A percentile compares a stretch with the other conserved stretches of the same genome.
Evolutionary conservation across 768 basidiomycete species (phyloP).

Genomic region (Tricholoma hemisulphureum): DNA sequence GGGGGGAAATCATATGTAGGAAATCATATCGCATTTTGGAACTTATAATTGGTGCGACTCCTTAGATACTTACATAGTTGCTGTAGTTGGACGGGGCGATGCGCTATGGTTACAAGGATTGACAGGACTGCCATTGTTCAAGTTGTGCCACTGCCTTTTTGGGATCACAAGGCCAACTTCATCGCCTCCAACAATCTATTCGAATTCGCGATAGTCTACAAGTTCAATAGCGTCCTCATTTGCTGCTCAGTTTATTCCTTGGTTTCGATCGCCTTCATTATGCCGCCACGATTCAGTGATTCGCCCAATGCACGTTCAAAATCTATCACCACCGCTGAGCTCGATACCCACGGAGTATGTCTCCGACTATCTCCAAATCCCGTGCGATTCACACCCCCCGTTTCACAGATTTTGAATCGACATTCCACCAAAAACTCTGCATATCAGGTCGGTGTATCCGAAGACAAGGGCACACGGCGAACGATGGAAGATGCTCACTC

Average conservation of each 20-base stretch:
- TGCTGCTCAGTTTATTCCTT: neutral
- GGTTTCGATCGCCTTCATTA: conserved; percentile 17
- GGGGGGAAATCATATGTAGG: no score
- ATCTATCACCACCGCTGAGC: conserved; percentile 73
- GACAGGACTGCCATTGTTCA: no score
- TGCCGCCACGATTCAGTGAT: conserved; percentile 47
- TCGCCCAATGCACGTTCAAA: conserved; percentile 80
- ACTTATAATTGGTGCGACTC: no score
- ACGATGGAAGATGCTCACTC: conserved; percentile 99
- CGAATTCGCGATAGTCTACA: no score
- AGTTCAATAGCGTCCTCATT: no score
- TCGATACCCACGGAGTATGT: conserved; percentile 77
- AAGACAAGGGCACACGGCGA: conserved; percentile 86
- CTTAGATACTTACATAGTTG: no score
- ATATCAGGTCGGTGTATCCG: conserved; percentile 71
- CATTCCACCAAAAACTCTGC: conserved; percentile 65
- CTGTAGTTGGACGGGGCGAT: no score
- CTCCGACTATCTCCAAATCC: neutral
- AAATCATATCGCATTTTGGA: no score
- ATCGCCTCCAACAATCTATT: no score
- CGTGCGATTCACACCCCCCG: neutral
- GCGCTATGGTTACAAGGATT: no score
- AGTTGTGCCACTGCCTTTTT: no score
- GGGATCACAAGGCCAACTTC: no score
- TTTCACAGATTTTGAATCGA: conserved; percentile 63